These are phyloP conservation scores for Nannochloropsis salina DNA, from an alignment of 108 stramenopile species.

Conservation along the genomic window DNA sequence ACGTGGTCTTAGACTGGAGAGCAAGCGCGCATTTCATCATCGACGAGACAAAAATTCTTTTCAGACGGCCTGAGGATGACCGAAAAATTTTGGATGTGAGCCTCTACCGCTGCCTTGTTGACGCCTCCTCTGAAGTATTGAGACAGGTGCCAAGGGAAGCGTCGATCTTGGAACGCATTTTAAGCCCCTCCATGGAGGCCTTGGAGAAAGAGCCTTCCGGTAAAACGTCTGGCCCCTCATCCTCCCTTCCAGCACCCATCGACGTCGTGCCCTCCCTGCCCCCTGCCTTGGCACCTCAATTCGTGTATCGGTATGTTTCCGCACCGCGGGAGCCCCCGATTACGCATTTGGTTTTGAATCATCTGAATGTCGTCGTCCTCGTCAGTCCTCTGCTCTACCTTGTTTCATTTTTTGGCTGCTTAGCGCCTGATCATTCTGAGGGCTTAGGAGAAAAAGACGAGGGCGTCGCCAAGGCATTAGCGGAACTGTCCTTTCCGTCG, in stretches of 20 bases:
- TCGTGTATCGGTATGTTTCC: slow-evolving; percentile 5
- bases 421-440: background rate
- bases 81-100: background rate
- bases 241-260: background rate
- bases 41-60: background rate
- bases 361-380: slow-evolving; percentile 20
- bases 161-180: background rate
- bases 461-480: background rate
- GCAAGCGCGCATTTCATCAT: background rate
- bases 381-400: background rate
- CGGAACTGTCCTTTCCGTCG: background rate
- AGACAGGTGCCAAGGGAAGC: background rate
- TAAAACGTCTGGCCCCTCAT: background rate
- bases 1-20: background rate
- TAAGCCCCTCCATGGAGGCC: background rate
- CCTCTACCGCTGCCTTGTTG: background rate
- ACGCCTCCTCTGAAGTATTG: background rate
- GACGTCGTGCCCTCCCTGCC: background rate
- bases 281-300: background rate
- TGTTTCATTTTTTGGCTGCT: background rate
- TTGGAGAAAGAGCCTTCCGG: background rate
- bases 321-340: background rate
- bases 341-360: background rate
- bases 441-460: background rate
- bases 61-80: slow-evolving; percentile 8